These are phyloP conservation scores for Aspergillus thermomutatus DNA, from an alignment of 2,329 filamentous ascomycete species.

Conservation along the genomic window DNA sequence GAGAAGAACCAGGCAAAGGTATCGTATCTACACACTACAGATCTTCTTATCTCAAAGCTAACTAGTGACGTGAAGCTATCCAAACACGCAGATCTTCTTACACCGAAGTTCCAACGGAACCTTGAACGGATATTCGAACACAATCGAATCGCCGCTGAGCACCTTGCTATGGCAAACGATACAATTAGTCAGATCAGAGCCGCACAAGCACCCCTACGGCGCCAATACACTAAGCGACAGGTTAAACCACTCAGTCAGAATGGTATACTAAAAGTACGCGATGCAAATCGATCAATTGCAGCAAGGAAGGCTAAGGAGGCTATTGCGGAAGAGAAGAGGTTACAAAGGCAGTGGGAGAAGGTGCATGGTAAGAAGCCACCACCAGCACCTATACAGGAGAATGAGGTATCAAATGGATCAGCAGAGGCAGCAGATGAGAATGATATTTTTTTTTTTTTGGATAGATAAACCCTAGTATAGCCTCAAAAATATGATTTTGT, in stretches of 20 bases:
- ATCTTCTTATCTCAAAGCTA: too few relatives aligned
- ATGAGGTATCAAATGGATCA: neutral
- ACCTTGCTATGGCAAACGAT: neutral
- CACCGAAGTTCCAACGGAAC: too few relatives aligned
- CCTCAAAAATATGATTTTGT: too few relatives aligned
- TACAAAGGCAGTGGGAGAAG: too few relatives aligned
- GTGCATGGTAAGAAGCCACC: neutral
- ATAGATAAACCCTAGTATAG: neutral
- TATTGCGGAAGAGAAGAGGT: too few relatives aligned
- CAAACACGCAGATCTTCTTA: too few relatives aligned
- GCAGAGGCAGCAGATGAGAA: neutral
- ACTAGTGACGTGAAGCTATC: too few relatives aligned
- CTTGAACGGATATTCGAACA: neutral
- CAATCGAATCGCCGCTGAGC: neutral
- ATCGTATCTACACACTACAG: too few relatives aligned
- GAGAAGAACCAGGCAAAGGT: too few relatives aligned
- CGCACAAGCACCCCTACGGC: neutral
- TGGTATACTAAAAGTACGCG: neutral
- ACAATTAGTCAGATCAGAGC: neutral
- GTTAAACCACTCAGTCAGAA: neutral
- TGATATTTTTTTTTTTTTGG: neutral
- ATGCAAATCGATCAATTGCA: neutral
- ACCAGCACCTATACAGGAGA: neutral
- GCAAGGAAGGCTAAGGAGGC: too few relatives aligned
- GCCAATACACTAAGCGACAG: neutral